These are phyloP conservation scores for Pythium periplocum DNA, from an alignment of 352 stramenopile species.

Conservation along the genomic window DNA sequence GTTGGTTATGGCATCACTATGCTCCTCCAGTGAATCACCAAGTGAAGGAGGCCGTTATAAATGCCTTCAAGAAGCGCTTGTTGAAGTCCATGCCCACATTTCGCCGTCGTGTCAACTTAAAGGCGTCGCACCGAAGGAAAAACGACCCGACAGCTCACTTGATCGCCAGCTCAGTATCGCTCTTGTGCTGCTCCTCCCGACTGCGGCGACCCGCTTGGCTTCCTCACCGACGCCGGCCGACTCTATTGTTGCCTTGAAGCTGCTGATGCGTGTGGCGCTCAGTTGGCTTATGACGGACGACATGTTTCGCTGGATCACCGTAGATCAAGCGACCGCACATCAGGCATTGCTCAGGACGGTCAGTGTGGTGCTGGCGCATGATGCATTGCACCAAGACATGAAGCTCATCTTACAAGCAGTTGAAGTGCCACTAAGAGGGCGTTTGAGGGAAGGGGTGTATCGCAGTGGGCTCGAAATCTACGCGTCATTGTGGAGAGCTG, in stretches of 20 bases:
- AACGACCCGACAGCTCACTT: constrained; percentile 7
- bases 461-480: constrained; percentile 3
- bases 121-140: not conserved
- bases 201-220: constrained; percentile 9
- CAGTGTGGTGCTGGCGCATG: constrained; percentile 15
- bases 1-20: not conserved
- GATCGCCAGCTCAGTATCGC: constrained; percentile 53
- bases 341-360: constrained; percentile 28
- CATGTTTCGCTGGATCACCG: constrained; percentile 68
- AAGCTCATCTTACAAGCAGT: too few species aligned
- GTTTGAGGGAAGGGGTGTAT: not conserved
- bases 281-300: constrained; percentile 54
- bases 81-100: constrained; percentile 4
- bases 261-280: constrained; percentile 28
- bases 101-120: not conserved
- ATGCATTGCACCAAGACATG: not conserved
- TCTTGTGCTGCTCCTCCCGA: constrained; percentile 37
- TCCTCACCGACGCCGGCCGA: not conserved
- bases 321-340: constrained; percentile 33
- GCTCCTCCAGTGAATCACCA: not conserved
- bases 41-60: not conserved
- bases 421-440: too few species aligned
- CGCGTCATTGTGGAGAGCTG: constrained; percentile 6
- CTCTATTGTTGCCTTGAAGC: constrained; percentile 20
- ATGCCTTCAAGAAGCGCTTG: not conserved